A percentile compares a stretch with the other conserved stretches of the same genome.
These are phyloP conservation scores for Fusarium napiforme DNA, from an alignment of 2,329 filamentous ascomycete genomes.

Conservation along the genomic window DNA sequence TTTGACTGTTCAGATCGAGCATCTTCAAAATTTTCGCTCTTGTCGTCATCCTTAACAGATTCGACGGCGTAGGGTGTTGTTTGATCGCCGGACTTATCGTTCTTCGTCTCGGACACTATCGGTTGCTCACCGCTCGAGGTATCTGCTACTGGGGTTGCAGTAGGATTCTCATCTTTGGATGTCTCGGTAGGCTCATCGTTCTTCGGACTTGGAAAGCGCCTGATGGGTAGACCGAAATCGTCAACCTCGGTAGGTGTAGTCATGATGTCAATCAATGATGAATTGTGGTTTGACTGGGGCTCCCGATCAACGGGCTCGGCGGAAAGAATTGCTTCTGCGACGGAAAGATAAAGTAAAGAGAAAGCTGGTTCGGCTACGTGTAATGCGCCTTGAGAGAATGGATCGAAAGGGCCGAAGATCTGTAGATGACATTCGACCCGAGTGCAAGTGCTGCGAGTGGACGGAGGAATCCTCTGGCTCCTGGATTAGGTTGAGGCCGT, in stretches of 20 bases:
- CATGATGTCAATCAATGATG: constrained; percentile 38
- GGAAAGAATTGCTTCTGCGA: background rate
- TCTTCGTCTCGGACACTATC: constrained; percentile 7
- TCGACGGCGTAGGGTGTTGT: constrained; percentile 1
- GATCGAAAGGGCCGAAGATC: constrained; percentile 39
- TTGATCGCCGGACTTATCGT: constrained; percentile 5
- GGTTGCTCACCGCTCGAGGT: constrained; percentile 13
- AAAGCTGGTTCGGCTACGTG: constrained; percentile 26
- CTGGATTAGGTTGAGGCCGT: constrained; percentile 27
- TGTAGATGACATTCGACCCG: constrained; percentile 37
- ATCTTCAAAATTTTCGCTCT: constrained; percentile 52
- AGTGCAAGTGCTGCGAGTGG: constrained; percentile 24
- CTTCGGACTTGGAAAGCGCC: constrained; percentile 56
- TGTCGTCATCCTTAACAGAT: constrained; percentile 46
- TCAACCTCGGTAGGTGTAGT: constrained; percentile 62
- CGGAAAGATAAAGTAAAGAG: background rate
- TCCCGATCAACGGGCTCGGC: constrained; percentile 15
- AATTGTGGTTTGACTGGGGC: constrained; percentile 1
- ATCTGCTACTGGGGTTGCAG: background rate
- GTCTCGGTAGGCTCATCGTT: constrained; percentile 32
- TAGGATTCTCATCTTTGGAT: constrained; percentile 12
- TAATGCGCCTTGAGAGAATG: constrained; percentile 39
- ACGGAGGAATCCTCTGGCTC: constrained; percentile 33
- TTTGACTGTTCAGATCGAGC: constrained; percentile 51
- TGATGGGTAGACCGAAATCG: constrained; percentile 77